Evolutionary conservation across 2,329 filamentous ascomycete genomes (phyloP).

Genomic region (Fusarium phyllophilum): DNA sequence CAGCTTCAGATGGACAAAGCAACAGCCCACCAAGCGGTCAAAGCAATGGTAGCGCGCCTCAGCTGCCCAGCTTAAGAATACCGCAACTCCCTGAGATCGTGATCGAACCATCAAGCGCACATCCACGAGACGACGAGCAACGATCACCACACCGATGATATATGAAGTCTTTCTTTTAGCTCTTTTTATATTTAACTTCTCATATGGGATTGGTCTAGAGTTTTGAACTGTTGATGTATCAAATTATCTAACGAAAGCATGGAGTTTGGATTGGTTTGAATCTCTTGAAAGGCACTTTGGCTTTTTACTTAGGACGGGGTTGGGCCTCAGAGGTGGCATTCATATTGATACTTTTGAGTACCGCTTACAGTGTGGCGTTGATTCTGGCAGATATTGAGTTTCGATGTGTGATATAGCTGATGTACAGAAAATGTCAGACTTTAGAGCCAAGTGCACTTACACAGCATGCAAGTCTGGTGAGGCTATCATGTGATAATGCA

Average conservation of each 20-base stretch:
- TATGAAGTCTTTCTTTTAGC: slow-evolving; percentile 7
- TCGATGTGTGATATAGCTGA: background rate
- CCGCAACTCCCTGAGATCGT: slow-evolving; percentile 65
- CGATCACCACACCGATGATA: slow-evolving; percentile 28
- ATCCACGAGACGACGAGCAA: slow-evolving; percentile 37
- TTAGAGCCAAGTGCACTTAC: background rate
- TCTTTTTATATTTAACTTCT: background rate
- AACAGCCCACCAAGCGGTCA: slow-evolving; percentile 32
- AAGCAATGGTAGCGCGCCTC: slow-evolving; percentile 55
- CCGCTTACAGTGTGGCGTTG: slow-evolving; percentile 1
- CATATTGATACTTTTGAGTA: slow-evolving; percentile 1
- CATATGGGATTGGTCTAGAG: background rate
- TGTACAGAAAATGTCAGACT: background rate
- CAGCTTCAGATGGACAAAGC: slow-evolving; percentile 2
- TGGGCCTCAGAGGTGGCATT: background rate
- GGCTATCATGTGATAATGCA: background rate
- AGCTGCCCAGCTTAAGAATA: slow-evolving; percentile 64
- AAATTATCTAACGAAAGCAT: slow-evolving; percentile 33
- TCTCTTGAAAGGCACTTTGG: background rate
- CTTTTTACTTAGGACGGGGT: background rate
- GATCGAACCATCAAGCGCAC: slow-evolving; percentile 61
- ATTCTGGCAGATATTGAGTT: background rate
- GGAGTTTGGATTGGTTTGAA: slow-evolving; percentile 38
- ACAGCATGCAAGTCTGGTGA: background rate
- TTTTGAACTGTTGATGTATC: slow-evolving; percentile 10